A percentile compares a stretch with the other conserved stretches of the same genome.
Conservation (phyloP, 352 stramenopile genomes). For the Phytopythium delawarense region DNA sequence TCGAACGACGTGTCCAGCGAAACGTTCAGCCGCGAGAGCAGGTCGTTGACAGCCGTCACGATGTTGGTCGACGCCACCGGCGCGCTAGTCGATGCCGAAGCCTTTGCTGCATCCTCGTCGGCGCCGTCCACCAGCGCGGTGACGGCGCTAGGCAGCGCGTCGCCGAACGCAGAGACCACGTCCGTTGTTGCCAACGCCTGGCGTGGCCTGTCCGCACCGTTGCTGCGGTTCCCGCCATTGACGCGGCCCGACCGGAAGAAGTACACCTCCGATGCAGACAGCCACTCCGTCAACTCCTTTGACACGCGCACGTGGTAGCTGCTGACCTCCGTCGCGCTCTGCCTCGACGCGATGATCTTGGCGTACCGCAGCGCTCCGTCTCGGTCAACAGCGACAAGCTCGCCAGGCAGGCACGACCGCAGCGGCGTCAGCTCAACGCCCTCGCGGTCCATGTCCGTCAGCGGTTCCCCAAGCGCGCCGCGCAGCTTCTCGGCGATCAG, state of each 20-base stretch:
- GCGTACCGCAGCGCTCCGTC: slow-evolving; percentile 49
- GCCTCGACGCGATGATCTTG: slow-evolving; percentile 49
- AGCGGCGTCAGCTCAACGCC: slow-evolving; percentile 59
- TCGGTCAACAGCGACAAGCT: slow-evolving; percentile 60
- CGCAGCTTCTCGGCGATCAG: slow-evolving; percentile 69
- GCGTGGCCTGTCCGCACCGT: not conserved
- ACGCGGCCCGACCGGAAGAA: slow-evolving; percentile 62
- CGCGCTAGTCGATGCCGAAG: not conserved
- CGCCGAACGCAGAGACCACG: not conserved
- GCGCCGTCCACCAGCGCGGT: not conserved
- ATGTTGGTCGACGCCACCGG: slow-evolving; percentile 39
- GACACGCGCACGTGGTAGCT: slow-evolving; percentile 62
- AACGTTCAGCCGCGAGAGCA: slow-evolving; percentile 65
- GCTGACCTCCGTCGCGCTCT: slow-evolving; percentile 31
- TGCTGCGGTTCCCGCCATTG: slow-evolving; percentile 10
- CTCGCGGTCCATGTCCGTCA: slow-evolving; percentile 41
- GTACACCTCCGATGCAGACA: slow-evolving; percentile 58
- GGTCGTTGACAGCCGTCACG: slow-evolving; percentile 73
- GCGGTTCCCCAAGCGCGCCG: slow-evolving; percentile 43
- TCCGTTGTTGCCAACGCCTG: not conserved
- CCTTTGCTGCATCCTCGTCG: not conserved
- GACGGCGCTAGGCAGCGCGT: not conserved
- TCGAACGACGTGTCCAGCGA: slow-evolving; percentile 63
- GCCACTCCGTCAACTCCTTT: slow-evolving; percentile 31
- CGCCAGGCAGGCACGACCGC: slow-evolving; percentile 58